phyloP scores from a whole-genome alignment of 441 rosid genomes.

The Erodium moschatum region DNA sequence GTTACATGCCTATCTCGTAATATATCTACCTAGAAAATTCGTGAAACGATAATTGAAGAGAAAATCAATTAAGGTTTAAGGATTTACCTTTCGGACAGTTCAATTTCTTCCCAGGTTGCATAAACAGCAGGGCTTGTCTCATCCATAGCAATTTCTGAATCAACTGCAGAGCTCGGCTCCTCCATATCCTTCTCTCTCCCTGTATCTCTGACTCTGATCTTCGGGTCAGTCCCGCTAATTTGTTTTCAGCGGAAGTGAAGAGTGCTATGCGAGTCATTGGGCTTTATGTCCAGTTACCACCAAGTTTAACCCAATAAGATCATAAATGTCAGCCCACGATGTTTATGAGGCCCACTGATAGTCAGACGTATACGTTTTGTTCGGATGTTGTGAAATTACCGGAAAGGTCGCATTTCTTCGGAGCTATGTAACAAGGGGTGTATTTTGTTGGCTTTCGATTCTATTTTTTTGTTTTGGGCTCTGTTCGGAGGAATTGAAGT shows the following conservation, averaged over 20 bases:
- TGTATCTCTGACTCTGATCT: not conserved
- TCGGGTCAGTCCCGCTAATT: not conserved
- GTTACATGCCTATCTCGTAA: not conserved
- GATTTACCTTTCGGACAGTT: slow-evolving; percentile 55
- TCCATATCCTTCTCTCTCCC: not conserved
- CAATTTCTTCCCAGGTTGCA: slow-evolving; percentile 51
- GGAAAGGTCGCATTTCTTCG: no score
- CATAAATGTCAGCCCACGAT: not conserved
- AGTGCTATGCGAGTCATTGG: not conserved
- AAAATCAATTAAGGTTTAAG: not conserved
- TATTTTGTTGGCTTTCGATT: no score
- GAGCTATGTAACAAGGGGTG: no score
- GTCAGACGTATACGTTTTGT: no score
- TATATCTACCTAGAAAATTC: not conserved
- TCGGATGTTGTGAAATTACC: no score
- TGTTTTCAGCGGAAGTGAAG: not conserved
- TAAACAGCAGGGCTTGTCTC: slow-evolving; percentile 20
- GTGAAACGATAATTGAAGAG: not conserved
- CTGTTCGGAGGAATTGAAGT: no score
- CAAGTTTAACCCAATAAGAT: not conserved
- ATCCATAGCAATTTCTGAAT: slow-evolving; percentile 28
- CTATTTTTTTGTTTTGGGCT: no score
- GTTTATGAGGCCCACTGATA: not conserved
- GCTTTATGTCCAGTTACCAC: not conserved
- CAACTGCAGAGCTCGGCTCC: not conserved